Percentiles rank a stretch among this genome's conserved stretches.
Conservation (phyloP, 257 asterid species). For the Plantago ovata region DNA sequence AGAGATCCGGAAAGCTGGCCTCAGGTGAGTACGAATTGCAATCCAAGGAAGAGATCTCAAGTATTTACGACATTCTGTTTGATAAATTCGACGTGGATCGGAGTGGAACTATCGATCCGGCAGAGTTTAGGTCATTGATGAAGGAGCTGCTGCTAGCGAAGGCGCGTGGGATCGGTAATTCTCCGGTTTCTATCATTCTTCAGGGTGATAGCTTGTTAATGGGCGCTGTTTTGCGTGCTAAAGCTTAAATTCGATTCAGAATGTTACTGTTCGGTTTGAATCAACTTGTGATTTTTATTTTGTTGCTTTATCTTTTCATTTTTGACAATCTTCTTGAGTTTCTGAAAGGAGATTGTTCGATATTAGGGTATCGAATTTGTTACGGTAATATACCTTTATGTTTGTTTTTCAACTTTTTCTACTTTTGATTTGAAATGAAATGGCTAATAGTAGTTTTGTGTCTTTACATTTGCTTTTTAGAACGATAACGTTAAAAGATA, state of each 20-base stretch:
- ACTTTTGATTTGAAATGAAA: too few relatives aligned
- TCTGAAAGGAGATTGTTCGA: too few relatives aligned
- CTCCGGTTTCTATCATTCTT: constrained; percentile 50
- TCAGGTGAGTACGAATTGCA: constrained; percentile 49
- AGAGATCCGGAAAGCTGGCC: constrained; percentile 39
- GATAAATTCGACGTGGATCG: constrained; percentile 40
- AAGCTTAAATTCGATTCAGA: not conserved
- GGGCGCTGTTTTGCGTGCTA: constrained; percentile 54
- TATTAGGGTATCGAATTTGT: too few relatives aligned
- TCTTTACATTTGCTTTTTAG: too few relatives aligned
- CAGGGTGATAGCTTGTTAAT: constrained; percentile 66
- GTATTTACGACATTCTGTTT: constrained; percentile 38
- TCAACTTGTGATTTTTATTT: not conserved
- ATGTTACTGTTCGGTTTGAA: not conserved
- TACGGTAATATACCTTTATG: too few relatives aligned
- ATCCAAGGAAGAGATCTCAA: constrained; percentile 45
- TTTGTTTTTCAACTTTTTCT: too few relatives aligned
- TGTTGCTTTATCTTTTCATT: too few relatives aligned
- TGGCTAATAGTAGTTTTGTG: too few relatives aligned
- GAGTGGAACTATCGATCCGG: constrained; percentile 41
- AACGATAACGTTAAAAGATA: too few relatives aligned
- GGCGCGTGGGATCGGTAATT: constrained; percentile 62
- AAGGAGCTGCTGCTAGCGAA: constrained; percentile 63
- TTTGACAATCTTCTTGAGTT: too few relatives aligned
- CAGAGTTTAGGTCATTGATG: constrained; percentile 34